These are phyloP conservation scores for Aspergillus sp. DNA, from an alignment of 2,329 filamentous ascomycete species.

Conservation along the genomic window DNA sequence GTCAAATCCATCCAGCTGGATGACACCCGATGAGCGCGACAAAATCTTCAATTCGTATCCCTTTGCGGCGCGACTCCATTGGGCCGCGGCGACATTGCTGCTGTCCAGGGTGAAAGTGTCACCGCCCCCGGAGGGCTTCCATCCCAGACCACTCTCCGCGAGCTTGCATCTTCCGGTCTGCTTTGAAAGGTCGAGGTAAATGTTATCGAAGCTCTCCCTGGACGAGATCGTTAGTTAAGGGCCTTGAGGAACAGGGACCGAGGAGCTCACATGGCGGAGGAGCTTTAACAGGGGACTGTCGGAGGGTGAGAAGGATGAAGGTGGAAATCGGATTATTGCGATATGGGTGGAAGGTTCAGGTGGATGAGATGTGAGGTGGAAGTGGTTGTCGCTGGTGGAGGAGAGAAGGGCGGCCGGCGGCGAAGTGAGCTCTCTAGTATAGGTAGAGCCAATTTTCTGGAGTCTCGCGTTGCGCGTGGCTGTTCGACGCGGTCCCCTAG, in stretches of 20 bases:
- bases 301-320: not conserved
- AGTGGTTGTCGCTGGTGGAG: not conserved
- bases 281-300: constrained; percentile 12
- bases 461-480: constrained; percentile 25
- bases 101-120: constrained; percentile 93
- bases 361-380: not conserved
- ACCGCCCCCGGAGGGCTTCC: constrained; percentile 84
- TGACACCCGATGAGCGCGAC: constrained; percentile 77
- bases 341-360: not conserved
- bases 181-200: constrained; percentile 93
- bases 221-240: constrained; percentile 10
- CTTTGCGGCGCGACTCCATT: constrained; percentile 91
- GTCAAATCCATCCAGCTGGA: constrained; percentile 93
- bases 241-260: not conserved
- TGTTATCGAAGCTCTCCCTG: constrained; percentile 94
- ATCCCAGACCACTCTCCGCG: constrained; percentile 89
- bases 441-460: constrained; percentile 20
- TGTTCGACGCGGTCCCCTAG: constrained; percentile 11
- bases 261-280: constrained; percentile 35
- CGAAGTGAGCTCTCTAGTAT: constrained; percentile 2
- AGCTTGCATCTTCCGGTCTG: constrained; percentile 91
- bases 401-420: not conserved
- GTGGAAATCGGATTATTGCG: not conserved
- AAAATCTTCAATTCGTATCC: constrained; percentile 93
- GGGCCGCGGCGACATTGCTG: constrained; percentile 78